phyloP scores from a whole-genome alignment of 306 rosid species.

The Cicer bijugum region DNA sequence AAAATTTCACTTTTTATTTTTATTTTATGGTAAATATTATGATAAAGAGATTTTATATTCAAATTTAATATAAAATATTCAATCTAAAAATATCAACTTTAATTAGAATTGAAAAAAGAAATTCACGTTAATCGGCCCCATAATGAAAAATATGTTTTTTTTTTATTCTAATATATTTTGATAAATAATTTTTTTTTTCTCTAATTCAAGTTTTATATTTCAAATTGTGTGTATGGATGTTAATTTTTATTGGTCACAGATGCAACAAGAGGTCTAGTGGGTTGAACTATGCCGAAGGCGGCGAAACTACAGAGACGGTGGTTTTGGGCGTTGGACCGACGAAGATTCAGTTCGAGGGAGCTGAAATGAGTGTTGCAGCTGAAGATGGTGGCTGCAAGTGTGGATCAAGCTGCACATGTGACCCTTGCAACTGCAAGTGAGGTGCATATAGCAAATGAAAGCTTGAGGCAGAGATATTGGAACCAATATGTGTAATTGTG shows the following conservation, averaged over 20 bases:
- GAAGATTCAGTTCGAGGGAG: conserved; percentile 48
- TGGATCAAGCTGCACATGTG: conserved; percentile 68
- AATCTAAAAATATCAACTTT: too few relatives aligned
- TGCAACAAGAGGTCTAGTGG: conserved; percentile 54
- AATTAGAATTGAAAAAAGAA: too few relatives aligned
- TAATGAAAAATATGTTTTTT: too few relatives aligned
- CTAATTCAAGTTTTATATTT: neutral
- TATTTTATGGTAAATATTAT: too few relatives aligned
- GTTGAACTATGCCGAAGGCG: conserved; percentile 47
- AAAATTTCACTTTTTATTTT: too few relatives aligned
- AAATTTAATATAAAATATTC: too few relatives aligned
- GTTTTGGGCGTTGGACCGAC: conserved; percentile 57
- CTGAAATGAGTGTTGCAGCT: conserved; percentile 55
- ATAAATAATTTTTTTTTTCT: too few relatives aligned
- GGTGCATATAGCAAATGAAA: neutral
- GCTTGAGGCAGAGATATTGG: conserved; percentile 48
- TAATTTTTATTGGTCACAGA: conserved; percentile 35
- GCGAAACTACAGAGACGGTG: conserved; percentile 50
- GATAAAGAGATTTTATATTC: too few relatives aligned
- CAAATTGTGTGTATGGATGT: neutral
- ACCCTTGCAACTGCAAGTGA: conserved; percentile 81
- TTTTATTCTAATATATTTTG: too few relatives aligned
- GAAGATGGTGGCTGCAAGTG: conserved; percentile 75
- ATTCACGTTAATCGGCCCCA: too few relatives aligned
- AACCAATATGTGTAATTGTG: conserved; percentile 1